Evolutionary conservation across 805 yeast species (phyloP), one percentile per base, ranked within the genome.

Genomic region (Tetrapisispora nanseiensis): DNA sequence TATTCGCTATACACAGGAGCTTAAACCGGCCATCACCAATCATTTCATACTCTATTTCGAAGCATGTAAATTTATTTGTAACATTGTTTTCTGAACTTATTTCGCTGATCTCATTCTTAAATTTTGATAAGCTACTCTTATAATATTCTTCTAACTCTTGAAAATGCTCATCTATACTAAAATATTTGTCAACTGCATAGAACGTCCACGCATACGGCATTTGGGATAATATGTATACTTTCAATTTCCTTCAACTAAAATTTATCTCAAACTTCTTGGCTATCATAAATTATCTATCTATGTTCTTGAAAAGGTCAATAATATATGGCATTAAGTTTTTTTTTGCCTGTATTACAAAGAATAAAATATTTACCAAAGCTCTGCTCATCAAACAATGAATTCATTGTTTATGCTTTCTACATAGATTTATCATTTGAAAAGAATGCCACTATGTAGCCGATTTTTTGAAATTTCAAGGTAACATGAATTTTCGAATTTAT

Each of bases 161-260:
- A n/a, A 40, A 15, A n/a, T 28, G 24, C 8, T 29, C 40, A 16
- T 39, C 22, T 13, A 46, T 10, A 15, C 29, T 30, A 12, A 46
- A 30, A 16, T 37, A 23, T 41, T 45, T 41, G 31, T 44, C 33
- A 13, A 47, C 21, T 30, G 20, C 50, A 40, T 42, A 49, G 16
- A 45, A 42, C 12, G 23, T 40, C 51, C 54, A 51, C 8, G 26
- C 30, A 27, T 43, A 36, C 18, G 54, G 50, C 54, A 51, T 51
- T 8, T 10, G 11, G 5, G 20, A 27, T 6, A 13, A 32, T 3
- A 6, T 15, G 12, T 6, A 30, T 6, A 8, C 27, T 24, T 24
- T 24, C 8, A 24, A n/a, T n/a, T n/a, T n/a, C n/a, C n/a, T n/a
- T n/a, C n/a, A n/a, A n/a, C n/a, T n/a, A n/a, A n/a, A n/a, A n/a